Base-by-base conservation (phyloP, 2,329 filamentous ascomycete species). In the Aspergillus fumigatiaffinis region DNA sequence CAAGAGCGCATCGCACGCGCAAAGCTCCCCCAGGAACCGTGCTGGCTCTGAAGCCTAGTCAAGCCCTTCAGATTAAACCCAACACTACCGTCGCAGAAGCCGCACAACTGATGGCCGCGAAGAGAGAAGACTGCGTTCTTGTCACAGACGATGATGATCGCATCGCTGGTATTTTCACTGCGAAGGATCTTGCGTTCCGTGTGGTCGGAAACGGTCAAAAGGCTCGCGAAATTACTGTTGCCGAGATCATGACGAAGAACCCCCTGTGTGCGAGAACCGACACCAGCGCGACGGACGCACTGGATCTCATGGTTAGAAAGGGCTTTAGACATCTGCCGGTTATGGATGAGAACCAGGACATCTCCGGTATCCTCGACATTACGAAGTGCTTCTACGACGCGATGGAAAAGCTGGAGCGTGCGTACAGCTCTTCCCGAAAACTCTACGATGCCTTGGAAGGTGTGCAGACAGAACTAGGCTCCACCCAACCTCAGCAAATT, bases 381-480 rank as follows among this genome's bases (percentile, higher is more conserved):
- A 99, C 94, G 56, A 99, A 97, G 78, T 99, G 94, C 78, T 99
- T 99, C 77, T 99, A 99, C 77, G 94, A 99, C 77, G 94, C 94
- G 47, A 99, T 99, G 94, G 94, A 99, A 81, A 99, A 99, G 81
- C 80, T 99, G 59, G 94, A 99, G 81, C 89, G 94, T 52, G 94
- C 94, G 52, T 99, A 99, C 75, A 92, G 91, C 63, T 97, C 94
- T 17, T 99, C 94, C n/a, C 87, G 94, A 66, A 96, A 97, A 77
- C 84, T 99, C 23, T 97, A 99, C 75, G 94, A 97, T 80, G 94
- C 94, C 35, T 80, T 99, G 57, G 94, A 99, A 77, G 94, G 94
- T 75, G 94, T 99, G 3, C 94, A 99, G 77, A 96, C 93, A 1
- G 94, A 99, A 76, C 83, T 99, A 38, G 94, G 94, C 44, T 89